phyloP scores from a whole-genome alignment of 306 rosid species.

The Delonix regia region DNA sequence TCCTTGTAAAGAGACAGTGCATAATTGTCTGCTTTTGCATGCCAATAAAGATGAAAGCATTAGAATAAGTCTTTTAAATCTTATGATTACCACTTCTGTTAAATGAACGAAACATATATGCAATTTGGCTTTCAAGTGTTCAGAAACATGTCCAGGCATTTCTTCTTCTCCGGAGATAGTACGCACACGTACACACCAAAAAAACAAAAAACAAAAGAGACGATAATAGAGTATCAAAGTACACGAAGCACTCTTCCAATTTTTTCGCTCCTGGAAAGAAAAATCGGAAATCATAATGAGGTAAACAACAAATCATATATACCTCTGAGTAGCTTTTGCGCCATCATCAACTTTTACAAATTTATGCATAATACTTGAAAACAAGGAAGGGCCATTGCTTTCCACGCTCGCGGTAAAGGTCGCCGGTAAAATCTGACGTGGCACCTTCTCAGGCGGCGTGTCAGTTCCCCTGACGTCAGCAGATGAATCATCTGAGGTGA shows the following conservation, averaged over 20 bases:
- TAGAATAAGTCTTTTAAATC: not conserved
- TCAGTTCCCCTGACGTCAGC: constrained; percentile 77
- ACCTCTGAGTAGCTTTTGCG: constrained; percentile 54
- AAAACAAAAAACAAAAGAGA: not conserved
- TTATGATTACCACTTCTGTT: not conserved
- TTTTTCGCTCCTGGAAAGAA: constrained; percentile 7
- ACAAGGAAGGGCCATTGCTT: constrained; percentile 51
- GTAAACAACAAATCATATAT: not conserved
- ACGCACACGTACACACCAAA: not conserved
- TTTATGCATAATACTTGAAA: constrained; percentile 85
- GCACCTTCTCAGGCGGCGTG: constrained; percentile 95
- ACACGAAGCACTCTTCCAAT: not conserved
- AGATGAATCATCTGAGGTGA: constrained; percentile 31
- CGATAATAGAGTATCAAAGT: not conserved
- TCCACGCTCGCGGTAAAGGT: constrained; percentile 34
- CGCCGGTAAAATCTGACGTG: constrained; percentile 65
- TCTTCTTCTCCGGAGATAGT: not conserved
- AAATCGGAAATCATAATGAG: not conserved
- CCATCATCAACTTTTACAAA: constrained; percentile 62
- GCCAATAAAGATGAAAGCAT: not conserved
- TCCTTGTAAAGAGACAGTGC: not conserved
- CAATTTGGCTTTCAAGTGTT: not conserved
- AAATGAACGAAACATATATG: not conserved
- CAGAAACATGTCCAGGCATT: not conserved
- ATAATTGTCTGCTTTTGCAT: not conserved